phyloP scores from a whole-genome alignment of 2,329 filamentous ascomycete species.

The Helotiales sp. region DNA sequence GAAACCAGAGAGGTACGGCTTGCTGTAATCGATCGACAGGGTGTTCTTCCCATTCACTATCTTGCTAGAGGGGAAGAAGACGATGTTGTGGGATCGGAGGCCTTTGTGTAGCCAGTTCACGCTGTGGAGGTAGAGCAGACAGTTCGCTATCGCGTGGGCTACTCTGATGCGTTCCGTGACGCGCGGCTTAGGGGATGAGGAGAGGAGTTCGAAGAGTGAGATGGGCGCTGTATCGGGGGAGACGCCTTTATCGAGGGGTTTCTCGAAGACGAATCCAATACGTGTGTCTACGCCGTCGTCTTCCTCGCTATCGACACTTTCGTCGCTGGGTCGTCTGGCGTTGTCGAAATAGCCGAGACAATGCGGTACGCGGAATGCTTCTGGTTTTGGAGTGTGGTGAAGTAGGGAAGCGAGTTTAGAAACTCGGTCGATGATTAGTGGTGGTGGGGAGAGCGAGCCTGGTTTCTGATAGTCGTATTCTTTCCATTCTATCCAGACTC shows the following conservation, averaged over 20 bases:
- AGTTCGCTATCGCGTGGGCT: conserved; percentile 57
- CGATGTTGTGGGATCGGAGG: conserved; percentile 57
- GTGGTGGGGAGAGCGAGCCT: conserved; percentile 45
- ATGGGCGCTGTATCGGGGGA: conserved; percentile 48
- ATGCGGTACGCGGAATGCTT: conserved; percentile 55
- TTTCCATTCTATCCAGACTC: conserved; percentile 58
- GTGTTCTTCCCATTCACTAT: not conserved
- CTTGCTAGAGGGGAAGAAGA: conserved; percentile 51
- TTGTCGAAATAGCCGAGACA: conserved; percentile 58
- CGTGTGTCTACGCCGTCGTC: conserved; percentile 48
- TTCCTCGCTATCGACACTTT: conserved; percentile 41
- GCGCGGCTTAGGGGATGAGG: conserved; percentile 49
- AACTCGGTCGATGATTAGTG: conserved; percentile 51
- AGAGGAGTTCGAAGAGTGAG: conserved; percentile 55
- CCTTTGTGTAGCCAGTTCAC: conserved; percentile 65
- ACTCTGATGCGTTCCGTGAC: conserved; percentile 58
- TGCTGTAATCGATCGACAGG: conserved; percentile 44
- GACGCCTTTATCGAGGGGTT: conserved; percentile 46
- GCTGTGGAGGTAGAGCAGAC: conserved; percentile 58
- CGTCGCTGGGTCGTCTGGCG: conserved; percentile 26
- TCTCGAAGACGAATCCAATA: conserved; percentile 60
- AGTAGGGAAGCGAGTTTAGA: conserved; percentile 55
- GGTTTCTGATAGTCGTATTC: conserved; percentile 49
- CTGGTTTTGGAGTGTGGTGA: conserved; percentile 53
- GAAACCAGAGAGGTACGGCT: conserved; percentile 57